phyloP scores from a whole-genome alignment of 164 flowering plant genomes.

The Aristolochia contorta region DNA sequence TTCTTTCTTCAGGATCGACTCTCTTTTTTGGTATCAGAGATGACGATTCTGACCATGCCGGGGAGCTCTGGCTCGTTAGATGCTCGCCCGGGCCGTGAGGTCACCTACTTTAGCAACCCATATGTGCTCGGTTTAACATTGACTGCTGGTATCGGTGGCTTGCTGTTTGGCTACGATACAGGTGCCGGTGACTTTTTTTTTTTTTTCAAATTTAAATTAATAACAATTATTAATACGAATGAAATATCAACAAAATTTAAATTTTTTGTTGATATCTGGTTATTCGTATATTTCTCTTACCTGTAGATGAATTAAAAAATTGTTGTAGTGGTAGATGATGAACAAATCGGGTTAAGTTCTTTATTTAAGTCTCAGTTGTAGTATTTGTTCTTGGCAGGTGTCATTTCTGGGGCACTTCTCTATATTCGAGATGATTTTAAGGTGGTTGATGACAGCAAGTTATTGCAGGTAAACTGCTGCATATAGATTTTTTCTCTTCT shows the following conservation, averaged over 20 bases:
- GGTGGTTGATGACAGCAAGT: constrained; percentile 54
- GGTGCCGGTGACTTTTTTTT: constrained; percentile 26
- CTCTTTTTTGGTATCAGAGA: constrained; percentile 3
- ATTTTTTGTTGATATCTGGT: too few relatives aligned
- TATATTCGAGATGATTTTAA: constrained; percentile 87
- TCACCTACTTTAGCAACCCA: constrained; percentile 63
- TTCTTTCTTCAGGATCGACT: too few relatives aligned
- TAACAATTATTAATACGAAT: neutral
- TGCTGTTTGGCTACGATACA: constrained; percentile 93
- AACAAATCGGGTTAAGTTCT: neutral
- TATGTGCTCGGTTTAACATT: constrained; percentile 66
- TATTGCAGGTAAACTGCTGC: constrained; percentile 54
- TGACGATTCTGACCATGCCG: constrained; percentile 57
- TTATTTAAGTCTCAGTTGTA: neutral
- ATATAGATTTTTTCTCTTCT: neutral
- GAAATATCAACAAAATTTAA: too few relatives aligned
- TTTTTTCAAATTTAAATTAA: too few relatives aligned
- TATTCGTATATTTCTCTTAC: neutral
- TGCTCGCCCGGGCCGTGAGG: constrained; percentile 25
- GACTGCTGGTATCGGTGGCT: constrained; percentile 84
- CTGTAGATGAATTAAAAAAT: neutral
- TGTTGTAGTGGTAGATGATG: too few relatives aligned
- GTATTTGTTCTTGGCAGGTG: constrained; percentile 49
- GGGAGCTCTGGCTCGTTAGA: constrained; percentile 72
- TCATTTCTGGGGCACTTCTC: constrained; percentile 92